Base-by-base conservation (phyloP, 345 rosid genomes). In the Anastatica hierochuntica region DNA sequence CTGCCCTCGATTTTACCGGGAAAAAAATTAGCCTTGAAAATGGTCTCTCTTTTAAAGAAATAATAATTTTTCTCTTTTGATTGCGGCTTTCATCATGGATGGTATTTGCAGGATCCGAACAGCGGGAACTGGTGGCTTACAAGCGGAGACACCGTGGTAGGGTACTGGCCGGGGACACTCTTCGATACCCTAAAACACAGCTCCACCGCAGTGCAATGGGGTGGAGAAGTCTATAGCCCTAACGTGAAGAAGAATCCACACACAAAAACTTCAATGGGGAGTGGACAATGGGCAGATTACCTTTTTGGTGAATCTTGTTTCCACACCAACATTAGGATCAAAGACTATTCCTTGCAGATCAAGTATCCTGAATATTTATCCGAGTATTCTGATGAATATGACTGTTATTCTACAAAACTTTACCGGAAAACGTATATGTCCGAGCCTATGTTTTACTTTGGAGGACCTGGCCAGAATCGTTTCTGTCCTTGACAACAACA, bases 241-340 rank as follows among this genome's bases (percentile, higher is more conserved):
- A 58, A 55, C 57, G 72, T 80, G 51, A 38, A 2, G 56, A 72
- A 64, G 62, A 59, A 16, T 10, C 79, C 82, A 6, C 82, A 80
- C 60, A 83, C 84, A 1, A 67, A 5, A 64, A 77, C 86, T 8
- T 10, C 58, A 13, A 83, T 80, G 84, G 86, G 84, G 11, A 78
- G 82, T 56, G 77, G 84, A 31, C 0, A 27, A 4, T 63, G 55
- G 36, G 60, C 78, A 5, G 33, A 8, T 10, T n/a, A 11, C 10
- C 58, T 70, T 0, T 45, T 0, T 0, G 64, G 58, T 4, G 4
- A 23, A 1, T 72, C 78, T 20, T 53, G 69, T 47, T 78, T 7
- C 58, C 77, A 76, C 13, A 49, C 62, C 35, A 52, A 68, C 8
- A 12, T 69, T 14, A 66, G 79, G 60, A 76, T 76, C 23, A 19